Evolutionary conservation across 306 rosid genomes (phyloP), one percentile per base, ranked within the genome.

Genomic region (Ochetophila trinervis): DNA sequence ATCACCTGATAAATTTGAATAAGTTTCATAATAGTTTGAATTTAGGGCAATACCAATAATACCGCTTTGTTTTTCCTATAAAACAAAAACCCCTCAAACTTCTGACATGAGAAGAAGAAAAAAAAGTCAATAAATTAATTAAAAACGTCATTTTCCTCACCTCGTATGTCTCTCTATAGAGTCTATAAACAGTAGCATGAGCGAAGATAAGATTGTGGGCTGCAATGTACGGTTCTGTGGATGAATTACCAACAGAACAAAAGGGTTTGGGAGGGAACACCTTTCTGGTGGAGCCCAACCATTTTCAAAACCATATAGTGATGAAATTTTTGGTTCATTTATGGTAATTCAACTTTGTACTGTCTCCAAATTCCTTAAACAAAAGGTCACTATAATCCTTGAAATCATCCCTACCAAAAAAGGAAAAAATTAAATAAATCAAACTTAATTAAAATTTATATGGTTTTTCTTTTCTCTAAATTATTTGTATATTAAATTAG

Each of bases 301-400:
- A 7, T 68, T 44, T 20, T 72, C 73, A 53, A 76, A 87, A 3
- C 84, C 93, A 22, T 21, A 63, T 30, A 2, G 40, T 7, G 63
- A 68, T 4, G 40, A 0, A 56, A 21, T 36, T 0, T 1, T 59
- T 0, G 88, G 88, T 66, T 86, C 86, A 48, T 80, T n/a, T 86
- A 86, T 16, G 21, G 91, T 83, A 1, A 60, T 75, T 86, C 91
- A 86, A 54, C 59, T 47, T 19, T 83, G 81, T 0, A 86, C 91
- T 61, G 5, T 86, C 88, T 0, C 91, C 86, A 60, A 73, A 86
- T 0, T 69, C 57, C 69, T 76, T 79, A 79, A 71, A 86, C 63
- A 76, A 73, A 36, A 86, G 69, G 4, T 80, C 80, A 58, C 81
- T 17, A 60, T 80, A 47, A n/a, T 77, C 76, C 60, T 71, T 74